Percentiles rank a stretch among this genome's conserved stretches.
phyloP scores from a whole-genome alignment of 2,329 filamentous ascomycete genomes.

The Sclerotinia borealis region DNA sequence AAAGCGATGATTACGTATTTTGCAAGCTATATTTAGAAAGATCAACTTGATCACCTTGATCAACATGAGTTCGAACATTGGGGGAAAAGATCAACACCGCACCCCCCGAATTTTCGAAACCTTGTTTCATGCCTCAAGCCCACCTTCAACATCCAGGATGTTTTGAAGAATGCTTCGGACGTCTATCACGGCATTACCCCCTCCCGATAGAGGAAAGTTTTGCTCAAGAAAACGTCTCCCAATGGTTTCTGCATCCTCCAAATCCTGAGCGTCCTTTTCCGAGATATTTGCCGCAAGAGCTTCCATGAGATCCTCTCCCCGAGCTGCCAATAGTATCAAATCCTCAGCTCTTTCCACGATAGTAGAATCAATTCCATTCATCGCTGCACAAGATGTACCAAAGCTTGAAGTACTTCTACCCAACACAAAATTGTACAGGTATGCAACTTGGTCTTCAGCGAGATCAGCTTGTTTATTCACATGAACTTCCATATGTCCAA shows the following conservation, averaged over 20 bases:
- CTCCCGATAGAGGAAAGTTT: conserved; percentile 24
- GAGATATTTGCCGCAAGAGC: conserved; percentile 64
- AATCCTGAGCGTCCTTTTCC: conserved; percentile 52
- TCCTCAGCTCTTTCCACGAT: conserved; percentile 72
- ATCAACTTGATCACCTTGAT: not conserved
- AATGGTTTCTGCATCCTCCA: conserved; percentile 60
- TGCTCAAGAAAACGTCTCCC: conserved; percentile 52
- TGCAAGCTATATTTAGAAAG: not conserved
- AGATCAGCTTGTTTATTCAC: conserved; percentile 47
- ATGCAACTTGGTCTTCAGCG: conserved; percentile 59
- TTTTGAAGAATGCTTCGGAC: conserved; percentile 27
- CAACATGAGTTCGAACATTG: conserved; percentile 5
- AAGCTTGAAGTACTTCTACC: conserved; percentile 77
- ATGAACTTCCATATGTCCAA: conserved; percentile 68
- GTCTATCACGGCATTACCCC: conserved; percentile 19
- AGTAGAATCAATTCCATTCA: conserved; percentile 72
- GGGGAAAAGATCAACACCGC: not conserved
- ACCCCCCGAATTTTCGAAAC: conserved; percentile 13
- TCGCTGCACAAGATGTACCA: conserved; percentile 75
- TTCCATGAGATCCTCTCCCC: conserved; percentile 66
- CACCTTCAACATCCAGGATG: conserved; percentile 18
- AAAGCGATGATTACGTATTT: not conserved
- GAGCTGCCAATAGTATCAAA: conserved; percentile 60
- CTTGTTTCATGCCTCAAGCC: conserved; percentile 10
- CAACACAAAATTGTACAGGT: conserved; percentile 62